These are phyloP conservation scores for Leishmania tropica DNA, from an alignment of 208 protist species.

Conservation along the genomic window DNA sequence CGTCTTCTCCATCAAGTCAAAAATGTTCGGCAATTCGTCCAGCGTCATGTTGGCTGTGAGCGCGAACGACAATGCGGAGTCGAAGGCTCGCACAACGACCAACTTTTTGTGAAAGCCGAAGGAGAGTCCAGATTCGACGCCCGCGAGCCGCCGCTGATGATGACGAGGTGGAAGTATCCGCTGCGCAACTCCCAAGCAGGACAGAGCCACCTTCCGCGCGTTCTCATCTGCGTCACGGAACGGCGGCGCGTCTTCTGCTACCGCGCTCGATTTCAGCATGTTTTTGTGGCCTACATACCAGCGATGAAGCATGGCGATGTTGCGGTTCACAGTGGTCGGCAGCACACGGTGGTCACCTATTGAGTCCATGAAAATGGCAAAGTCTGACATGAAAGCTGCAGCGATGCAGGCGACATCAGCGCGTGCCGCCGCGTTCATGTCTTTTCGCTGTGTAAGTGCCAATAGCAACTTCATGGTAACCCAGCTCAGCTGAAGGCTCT, in stretches of 20 bases:
- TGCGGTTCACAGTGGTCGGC: not conserved
- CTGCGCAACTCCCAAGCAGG: not conserved
- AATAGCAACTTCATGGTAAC: not conserved
- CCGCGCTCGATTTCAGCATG: not conserved
- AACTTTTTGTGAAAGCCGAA: not conserved
- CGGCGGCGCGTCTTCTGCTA: not conserved
- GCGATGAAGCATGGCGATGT: not conserved
- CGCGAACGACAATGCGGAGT: not conserved
- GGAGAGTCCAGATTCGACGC: not conserved
- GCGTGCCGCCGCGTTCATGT: not conserved
- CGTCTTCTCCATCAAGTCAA: not conserved
- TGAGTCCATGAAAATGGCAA: not conserved
- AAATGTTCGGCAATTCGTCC: slow-evolving; percentile 1
- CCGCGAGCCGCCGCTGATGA: not conserved
- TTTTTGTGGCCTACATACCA: not conserved
- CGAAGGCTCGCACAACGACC: not conserved
- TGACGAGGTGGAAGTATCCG: not conserved
- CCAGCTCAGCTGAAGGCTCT: slow-evolving; percentile 3
- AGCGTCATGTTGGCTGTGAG: slow-evolving; percentile 5
- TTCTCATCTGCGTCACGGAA: not conserved
- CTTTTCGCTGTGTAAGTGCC: not conserved
- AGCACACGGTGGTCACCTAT: not conserved
- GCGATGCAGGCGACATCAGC: not conserved
- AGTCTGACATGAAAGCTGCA: not conserved
- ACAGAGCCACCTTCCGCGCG: not conserved